Conservation (phyloP, 1,284 basidiomycete genomes). For the Paramarasmius palmivorus region DNA sequence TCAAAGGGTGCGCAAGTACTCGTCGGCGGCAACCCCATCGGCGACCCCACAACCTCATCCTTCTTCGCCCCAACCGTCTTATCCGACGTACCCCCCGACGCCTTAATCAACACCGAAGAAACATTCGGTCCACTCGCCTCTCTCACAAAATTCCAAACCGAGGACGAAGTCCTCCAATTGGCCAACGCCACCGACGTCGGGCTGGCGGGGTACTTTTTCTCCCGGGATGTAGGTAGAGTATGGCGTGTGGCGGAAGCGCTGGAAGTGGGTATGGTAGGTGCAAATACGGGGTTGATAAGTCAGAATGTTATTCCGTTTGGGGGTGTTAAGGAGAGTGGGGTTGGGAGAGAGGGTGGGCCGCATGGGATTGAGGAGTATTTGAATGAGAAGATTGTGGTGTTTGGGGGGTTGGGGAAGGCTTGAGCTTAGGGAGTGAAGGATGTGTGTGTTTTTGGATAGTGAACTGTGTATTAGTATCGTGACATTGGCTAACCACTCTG, state of each 20-base stretch:
- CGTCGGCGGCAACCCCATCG: constrained; percentile 77
- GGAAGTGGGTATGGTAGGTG: constrained; percentile 95
- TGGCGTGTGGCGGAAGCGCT: constrained; percentile 98
- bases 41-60: constrained; percentile 55
- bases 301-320: constrained; percentile 91
- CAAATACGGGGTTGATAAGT: constrained; percentile 83
- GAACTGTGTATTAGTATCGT: too few relatives aligned
- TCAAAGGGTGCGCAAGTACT: constrained; percentile 85
- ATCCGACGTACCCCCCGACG: constrained; percentile 74
- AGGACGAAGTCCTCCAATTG: constrained; percentile 86
- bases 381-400: constrained; percentile 78
- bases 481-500: too few relatives aligned
- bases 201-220: constrained; percentile 93
- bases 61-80: constrained; percentile 92
- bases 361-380: constrained; percentile 87
- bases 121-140: constrained; percentile 88
- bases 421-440: too few relatives aligned
- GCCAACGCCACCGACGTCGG: constrained; percentile 89
- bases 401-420: constrained; percentile 52
- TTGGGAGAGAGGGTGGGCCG: constrained; percentile 72
- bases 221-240: constrained; percentile 84
- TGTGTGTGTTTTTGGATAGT: too few relatives aligned
- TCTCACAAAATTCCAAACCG: constrained; percentile 84
- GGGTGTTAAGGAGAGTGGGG: constrained; percentile 86
- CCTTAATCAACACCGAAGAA: constrained; percentile 73